Conservation (phyloP, 2,329 filamentous ascomycete species). For the Zymoseptoria ardabiliae region DNA sequence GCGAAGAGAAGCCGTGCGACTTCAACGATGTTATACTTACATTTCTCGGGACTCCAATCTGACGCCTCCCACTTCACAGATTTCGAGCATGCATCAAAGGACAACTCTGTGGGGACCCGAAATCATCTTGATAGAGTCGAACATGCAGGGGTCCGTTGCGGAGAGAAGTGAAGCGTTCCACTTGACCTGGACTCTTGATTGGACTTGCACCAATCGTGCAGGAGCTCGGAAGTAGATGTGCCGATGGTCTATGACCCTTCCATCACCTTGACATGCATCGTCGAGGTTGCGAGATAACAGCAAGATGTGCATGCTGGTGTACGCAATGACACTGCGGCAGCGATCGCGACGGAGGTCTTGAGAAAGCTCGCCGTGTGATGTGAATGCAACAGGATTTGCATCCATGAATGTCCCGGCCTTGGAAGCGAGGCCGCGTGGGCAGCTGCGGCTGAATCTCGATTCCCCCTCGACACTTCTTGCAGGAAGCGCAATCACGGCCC, state of each 20-base stretch:
- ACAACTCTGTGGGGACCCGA: background rate
- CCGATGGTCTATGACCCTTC: background rate
- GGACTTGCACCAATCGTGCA: background rate
- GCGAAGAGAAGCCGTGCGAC: background rate
- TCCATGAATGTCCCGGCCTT: background rate
- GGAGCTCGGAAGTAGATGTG: background rate
- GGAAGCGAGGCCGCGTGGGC: background rate
- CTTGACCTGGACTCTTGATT: background rate
- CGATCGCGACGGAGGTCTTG: background rate
- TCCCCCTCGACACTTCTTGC: background rate
- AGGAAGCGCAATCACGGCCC: background rate
- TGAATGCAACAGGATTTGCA: background rate
- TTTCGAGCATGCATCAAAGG: background rate
- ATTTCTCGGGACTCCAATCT: background rate
- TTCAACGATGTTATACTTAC: background rate
- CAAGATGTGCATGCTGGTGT: background rate
- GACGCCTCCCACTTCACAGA: background rate
- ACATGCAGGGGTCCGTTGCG: background rate
- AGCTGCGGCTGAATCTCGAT: background rate
- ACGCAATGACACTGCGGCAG: too few relatives aligned
- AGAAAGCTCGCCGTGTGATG: background rate
- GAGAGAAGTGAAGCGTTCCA: background rate
- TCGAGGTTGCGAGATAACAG: background rate
- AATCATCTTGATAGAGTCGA: background rate
- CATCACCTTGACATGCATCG: background rate